phyloP scores from a whole-genome alignment of 306 rosid species.

The Luffa acutangula region DNA sequence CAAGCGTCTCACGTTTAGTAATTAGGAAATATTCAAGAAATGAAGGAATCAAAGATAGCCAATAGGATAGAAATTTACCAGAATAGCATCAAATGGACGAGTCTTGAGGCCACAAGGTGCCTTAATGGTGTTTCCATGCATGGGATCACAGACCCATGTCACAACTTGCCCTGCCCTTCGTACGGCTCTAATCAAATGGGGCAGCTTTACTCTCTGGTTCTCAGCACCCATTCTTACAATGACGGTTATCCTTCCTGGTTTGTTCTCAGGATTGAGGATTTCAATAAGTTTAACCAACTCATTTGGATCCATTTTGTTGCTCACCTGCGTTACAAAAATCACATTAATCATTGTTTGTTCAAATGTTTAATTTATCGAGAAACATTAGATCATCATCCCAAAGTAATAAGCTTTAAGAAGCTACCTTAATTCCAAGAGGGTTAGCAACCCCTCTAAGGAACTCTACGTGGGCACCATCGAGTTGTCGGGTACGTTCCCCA shows the following conservation, averaged over 20 bases:
- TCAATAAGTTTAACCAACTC: constrained; percentile 56
- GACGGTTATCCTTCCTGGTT: constrained; percentile 58
- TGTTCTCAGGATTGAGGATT: constrained; percentile 56
- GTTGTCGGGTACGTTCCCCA: constrained; percentile 73
- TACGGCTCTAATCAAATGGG: constrained; percentile 69
- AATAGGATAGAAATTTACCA: constrained; percentile 27
- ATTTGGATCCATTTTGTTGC: constrained; percentile 72
- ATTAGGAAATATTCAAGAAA: background rate
- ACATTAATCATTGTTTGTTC: constrained; percentile 1
- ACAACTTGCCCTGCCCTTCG: constrained; percentile 66
- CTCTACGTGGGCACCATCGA: constrained; percentile 70
- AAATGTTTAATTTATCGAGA: background rate
- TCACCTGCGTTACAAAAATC: constrained; percentile 35
- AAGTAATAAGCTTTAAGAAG: background rate
- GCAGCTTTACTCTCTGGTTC: constrained; percentile 61
- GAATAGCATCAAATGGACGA: constrained; percentile 61
- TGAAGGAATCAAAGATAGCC: background rate
- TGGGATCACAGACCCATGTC: constrained; percentile 73
- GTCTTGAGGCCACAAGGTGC: constrained; percentile 80
- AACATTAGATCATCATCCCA: background rate
- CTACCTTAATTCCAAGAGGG: constrained; percentile 68
- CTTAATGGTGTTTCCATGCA: constrained; percentile 68
- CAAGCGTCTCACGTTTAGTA: too few relatives aligned
- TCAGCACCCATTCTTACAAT: constrained; percentile 75
- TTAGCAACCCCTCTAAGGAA: constrained; percentile 66